Evolutionary conservation across 495 filamentous ascomycete species (phyloP).

Genomic region (Penicillium tannophilum): DNA sequence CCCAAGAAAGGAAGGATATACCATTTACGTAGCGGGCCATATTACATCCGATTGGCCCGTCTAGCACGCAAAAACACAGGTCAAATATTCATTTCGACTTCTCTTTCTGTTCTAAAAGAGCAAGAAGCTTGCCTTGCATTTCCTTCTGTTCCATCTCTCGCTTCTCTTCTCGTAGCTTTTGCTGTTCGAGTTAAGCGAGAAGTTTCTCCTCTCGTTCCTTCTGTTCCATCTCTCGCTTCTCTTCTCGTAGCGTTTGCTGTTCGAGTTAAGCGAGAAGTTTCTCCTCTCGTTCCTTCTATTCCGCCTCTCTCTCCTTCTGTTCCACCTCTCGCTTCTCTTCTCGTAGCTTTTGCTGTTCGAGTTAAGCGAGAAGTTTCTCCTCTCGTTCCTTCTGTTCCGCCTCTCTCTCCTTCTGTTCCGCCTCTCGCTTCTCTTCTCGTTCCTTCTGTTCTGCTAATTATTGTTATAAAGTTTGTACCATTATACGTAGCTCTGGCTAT

Average conservation of each 20-base stretch:
- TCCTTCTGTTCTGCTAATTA: conserved; percentile 10
- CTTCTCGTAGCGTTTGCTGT: neutral
- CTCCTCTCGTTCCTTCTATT: neutral
- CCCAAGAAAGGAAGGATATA: neutral
- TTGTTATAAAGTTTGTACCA: conserved; percentile 12
- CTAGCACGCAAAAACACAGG: neutral
- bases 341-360: neutral
- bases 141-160: neutral
- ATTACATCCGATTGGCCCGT: neutral
- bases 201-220: conserved; percentile 5
- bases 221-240: neutral
- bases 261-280: neutral
- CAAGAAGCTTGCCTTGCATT: neutral
- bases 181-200: neutral
- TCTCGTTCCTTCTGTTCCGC: conserved; percentile 3
- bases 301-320: neutral
- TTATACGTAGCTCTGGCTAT: conserved; percentile 11
- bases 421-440: conserved; percentile 5
- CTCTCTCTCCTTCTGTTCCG: conserved; percentile 3
- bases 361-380: neutral
- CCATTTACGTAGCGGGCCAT: neutral
- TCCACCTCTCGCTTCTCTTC: conserved; percentile 3
- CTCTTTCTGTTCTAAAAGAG: neutral
- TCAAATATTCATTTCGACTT: neutral
- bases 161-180: conserved; percentile 8